Conservation (phyloP, 2,329 filamentous ascomycete species). For the Trichophyton verrucosum region DNA sequence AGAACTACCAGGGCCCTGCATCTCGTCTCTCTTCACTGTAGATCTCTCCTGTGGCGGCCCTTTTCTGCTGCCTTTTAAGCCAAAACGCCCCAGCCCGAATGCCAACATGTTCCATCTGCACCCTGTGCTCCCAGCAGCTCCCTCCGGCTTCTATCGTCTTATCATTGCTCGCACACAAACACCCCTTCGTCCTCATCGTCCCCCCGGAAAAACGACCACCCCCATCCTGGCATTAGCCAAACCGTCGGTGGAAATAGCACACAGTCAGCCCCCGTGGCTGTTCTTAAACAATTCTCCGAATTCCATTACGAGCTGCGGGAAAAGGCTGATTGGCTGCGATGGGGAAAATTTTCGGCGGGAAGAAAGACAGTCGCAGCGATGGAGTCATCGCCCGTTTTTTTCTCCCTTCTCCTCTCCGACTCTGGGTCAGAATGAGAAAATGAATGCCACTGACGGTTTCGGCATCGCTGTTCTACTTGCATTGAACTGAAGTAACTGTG, state of each 20-base stretch:
- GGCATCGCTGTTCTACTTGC: neutral
- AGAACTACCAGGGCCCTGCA: neutral
- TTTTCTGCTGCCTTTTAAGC: neutral
- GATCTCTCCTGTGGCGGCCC: neutral
- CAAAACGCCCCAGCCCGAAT: neutral
- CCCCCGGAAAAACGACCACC: neutral
- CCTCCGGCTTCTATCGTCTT: neutral
- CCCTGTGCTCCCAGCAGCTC: neutral
- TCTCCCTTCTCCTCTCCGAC: neutral
- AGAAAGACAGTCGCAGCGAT: neutral
- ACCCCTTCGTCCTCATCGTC: neutral
- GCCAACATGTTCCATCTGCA: neutral
- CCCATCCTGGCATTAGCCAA: neutral
- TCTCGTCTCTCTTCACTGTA: neutral
- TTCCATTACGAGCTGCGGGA: neutral
- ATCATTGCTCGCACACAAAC: neutral
- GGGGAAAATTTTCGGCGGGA: neutral
- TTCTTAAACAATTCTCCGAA: neutral
- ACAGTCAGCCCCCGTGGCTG: neutral
- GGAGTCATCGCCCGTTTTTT: neutral
- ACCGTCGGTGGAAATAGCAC: neutral
- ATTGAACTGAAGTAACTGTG: neutral
- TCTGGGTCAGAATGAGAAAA: neutral
- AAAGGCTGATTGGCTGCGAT: neutral
- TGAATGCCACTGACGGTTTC: neutral